Conservation (phyloP, 2,329 filamentous ascomycete species). For the Fusarium sambucinum region DNA sequence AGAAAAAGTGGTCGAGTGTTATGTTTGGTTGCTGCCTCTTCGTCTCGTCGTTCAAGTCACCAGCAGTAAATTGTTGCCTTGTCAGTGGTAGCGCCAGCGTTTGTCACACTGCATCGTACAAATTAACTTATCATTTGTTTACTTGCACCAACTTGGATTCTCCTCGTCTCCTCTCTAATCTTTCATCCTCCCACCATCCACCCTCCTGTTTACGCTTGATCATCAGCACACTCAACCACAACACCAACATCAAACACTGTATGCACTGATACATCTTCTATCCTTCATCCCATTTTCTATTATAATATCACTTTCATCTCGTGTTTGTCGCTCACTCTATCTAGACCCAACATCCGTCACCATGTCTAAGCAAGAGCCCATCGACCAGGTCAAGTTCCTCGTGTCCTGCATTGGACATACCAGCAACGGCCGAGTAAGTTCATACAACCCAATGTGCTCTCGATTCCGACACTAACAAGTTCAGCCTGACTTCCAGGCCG, state of each 20-base stretch:
- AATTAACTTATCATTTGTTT: background rate
- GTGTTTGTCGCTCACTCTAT: slow-evolving; percentile 1
- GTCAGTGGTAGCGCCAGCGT: background rate
- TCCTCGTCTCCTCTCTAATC: background rate
- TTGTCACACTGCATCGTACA: background rate
- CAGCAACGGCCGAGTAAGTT: slow-evolving; percentile 68
- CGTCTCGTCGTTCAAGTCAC: slow-evolving; percentile 15
- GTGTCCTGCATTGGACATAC: slow-evolving; percentile 74
- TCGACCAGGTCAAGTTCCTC: slow-evolving; percentile 73
- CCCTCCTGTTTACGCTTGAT: background rate
- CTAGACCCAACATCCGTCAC: slow-evolving; percentile 46
- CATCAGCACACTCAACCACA: background rate
- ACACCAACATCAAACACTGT: slow-evolving; percentile 12
- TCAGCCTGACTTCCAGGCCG: slow-evolving; percentile 73
- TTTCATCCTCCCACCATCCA: slow-evolving; percentile 4
- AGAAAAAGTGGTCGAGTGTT: background rate
- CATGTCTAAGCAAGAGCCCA: slow-evolving; percentile 66
- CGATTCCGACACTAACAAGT: slow-evolving; percentile 2
- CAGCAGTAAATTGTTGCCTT: background rate
- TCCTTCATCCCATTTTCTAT: background rate
- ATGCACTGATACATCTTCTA: background rate
- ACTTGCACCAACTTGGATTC: background rate
- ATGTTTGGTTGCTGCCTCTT: slow-evolving; percentile 20
- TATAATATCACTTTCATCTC: background rate
- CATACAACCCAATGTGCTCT: background rate